Evolutionary conservation across 2,329 filamentous ascomycete species (phyloP).

Genomic region (Neurospora crassa): DNA sequence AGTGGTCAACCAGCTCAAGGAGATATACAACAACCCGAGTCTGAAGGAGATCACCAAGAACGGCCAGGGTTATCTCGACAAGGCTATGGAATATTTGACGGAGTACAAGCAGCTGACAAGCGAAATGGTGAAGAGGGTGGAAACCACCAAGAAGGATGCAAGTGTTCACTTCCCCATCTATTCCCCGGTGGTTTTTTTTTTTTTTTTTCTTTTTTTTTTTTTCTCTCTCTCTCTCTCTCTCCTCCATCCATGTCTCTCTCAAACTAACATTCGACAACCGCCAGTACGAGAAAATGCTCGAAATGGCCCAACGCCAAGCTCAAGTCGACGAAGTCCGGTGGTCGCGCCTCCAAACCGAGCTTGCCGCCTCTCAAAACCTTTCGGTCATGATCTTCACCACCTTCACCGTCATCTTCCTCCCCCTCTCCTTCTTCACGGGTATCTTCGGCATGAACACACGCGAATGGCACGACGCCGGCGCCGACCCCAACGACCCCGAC

Average conservation of each 20-base stretch:
- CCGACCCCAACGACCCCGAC: background rate
- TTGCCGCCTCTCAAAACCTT: slow-evolving; percentile 51
- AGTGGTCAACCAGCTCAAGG: slow-evolving; percentile 38
- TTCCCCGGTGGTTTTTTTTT: too few relatives aligned
- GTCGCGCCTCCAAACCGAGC: slow-evolving; percentile 51
- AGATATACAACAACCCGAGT: slow-evolving; percentile 31
- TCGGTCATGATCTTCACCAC: slow-evolving; percentile 59
- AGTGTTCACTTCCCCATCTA: slow-evolving; percentile 10
- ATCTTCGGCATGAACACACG: slow-evolving; percentile 56
- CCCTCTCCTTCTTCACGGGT: slow-evolving; percentile 55
- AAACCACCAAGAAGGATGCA: slow-evolving; percentile 47
- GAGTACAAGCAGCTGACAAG: slow-evolving; percentile 44
- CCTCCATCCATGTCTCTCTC: slow-evolving; percentile 11
- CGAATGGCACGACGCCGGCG: slow-evolving; percentile 43
- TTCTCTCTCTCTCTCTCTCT: slow-evolving; percentile 19
- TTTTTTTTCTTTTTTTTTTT: too few relatives aligned
- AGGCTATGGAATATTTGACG: slow-evolving; percentile 41
- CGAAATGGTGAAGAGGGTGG: slow-evolving; percentile 51
- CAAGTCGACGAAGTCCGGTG: slow-evolving; percentile 57
- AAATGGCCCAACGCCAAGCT: slow-evolving; percentile 58
- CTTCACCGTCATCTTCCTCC: slow-evolving; percentile 54
- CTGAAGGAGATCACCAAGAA: slow-evolving; percentile 32
- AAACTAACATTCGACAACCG: background rate
- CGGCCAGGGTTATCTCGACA: slow-evolving; percentile 41
- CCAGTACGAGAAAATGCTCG: slow-evolving; percentile 53